These are phyloP conservation scores for Penicillium sp. DNA, from an alignment of 2,329 filamentous ascomycete species.

Conservation along the genomic window DNA sequence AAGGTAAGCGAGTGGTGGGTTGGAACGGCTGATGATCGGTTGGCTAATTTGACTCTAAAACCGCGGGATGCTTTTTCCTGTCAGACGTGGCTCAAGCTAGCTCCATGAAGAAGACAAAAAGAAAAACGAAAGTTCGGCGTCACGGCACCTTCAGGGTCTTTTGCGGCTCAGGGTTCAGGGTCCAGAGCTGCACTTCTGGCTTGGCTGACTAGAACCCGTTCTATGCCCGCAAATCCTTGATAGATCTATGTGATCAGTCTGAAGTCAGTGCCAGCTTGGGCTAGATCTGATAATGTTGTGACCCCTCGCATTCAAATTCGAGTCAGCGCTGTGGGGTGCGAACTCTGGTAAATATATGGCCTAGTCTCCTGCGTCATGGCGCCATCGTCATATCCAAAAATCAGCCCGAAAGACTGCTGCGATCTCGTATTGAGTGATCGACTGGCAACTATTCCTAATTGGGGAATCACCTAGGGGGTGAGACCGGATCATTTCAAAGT, in stretches of 20 bases:
- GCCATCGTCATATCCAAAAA: no score
- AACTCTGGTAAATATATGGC: not conserved
- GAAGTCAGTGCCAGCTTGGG: not conserved
- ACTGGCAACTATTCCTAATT: not conserved
- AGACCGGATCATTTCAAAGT: not conserved
- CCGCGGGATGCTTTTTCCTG: not conserved
- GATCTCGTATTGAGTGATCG: not conserved
- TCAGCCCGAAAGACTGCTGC: no score
- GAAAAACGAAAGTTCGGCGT: not conserved
- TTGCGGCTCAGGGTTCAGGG: not conserved
- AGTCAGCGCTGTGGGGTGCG: not conserved
- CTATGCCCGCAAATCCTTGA: not conserved
- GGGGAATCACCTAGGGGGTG: not conserved
- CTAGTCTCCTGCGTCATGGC: no score
- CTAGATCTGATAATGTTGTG: no score
- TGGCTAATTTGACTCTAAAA: not conserved
- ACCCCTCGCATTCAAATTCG: not conserved
- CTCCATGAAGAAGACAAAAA: not conserved
- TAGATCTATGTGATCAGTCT: not conserved
- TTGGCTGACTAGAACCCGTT: not conserved
- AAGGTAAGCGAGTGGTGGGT: constrained; percentile 21
- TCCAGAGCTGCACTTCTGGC: not conserved
- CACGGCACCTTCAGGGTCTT: not conserved
- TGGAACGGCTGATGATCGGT: not conserved
- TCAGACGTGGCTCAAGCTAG: not conserved